Conservation (phyloP, 176 grass and related monocot species). For the Ensete glaucum region DNA sequence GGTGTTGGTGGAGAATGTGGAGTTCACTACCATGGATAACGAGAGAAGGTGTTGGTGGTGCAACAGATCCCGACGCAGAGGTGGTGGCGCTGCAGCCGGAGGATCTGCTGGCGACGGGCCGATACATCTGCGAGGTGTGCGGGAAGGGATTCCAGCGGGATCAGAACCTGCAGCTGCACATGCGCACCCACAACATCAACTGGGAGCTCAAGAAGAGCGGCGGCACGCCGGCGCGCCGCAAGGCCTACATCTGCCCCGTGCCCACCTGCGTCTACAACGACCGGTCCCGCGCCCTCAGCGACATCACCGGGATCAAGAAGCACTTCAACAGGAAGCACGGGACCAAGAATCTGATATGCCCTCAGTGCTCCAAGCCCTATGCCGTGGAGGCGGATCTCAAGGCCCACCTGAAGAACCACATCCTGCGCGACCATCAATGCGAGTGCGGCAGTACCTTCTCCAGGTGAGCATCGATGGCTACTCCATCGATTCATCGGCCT, state of each 20-base stretch:
- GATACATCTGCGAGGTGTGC: conserved; percentile 89
- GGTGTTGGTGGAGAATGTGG: too few relatives aligned
- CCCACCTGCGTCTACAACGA: conserved; percentile 82
- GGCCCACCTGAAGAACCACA: conserved; percentile 88
- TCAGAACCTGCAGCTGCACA: conserved; percentile 94
- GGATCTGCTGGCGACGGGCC: conserved; percentile 70
- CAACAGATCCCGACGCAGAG: conserved; percentile 76
- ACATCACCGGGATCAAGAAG: conserved; percentile 97
- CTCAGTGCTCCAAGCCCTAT: conserved; percentile 88
- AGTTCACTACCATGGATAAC: too few relatives aligned
- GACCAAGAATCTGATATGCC: conserved; percentile 92
- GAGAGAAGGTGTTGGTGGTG: not conserved
- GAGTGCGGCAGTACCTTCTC: conserved; percentile 28
- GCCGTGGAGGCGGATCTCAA: conserved; percentile 97
- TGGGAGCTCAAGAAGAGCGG: conserved; percentile 88
- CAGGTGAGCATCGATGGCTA: not conserved
- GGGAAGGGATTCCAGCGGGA: conserved; percentile 89
- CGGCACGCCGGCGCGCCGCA: conserved; percentile 33
- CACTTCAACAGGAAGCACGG: conserved; percentile 97
- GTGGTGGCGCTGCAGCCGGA: conserved; percentile 87
- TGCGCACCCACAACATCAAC: conserved; percentile 70
- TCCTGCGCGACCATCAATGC: conserved; percentile 67
- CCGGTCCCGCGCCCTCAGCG: conserved; percentile 63
- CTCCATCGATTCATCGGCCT: too few relatives aligned
- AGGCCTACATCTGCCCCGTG: conserved; percentile 87